Conservation (phyloP, 208 protist genomes). For the Strigomonas galati region DNA sequence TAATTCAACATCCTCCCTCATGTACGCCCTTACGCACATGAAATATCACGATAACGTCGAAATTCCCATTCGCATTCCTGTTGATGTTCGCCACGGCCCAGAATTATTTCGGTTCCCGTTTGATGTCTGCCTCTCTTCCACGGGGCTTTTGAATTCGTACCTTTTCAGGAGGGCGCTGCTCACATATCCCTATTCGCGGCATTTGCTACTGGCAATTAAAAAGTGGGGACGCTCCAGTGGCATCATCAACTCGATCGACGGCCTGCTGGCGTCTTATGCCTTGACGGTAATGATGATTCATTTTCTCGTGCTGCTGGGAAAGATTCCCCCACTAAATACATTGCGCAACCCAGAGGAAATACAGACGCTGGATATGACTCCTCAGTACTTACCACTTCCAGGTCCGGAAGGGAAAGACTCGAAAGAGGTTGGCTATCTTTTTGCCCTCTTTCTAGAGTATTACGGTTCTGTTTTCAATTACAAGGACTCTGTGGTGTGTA, state of each 20-base stretch:
- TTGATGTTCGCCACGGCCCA: slow-evolving; percentile 73
- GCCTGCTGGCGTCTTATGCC: slow-evolving; percentile 84
- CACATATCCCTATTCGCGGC: slow-evolving; percentile 67
- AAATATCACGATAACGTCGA: slow-evolving; percentile 71
- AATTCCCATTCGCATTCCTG: slow-evolving; percentile 72
- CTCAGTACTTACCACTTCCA: slow-evolving; percentile 45
- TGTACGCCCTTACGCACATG: slow-evolving; percentile 66
- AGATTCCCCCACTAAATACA: slow-evolving; percentile 52
- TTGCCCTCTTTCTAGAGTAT: slow-evolving; percentile 85
- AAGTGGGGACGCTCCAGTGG: slow-evolving; percentile 82
- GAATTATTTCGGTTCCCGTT: slow-evolving; percentile 87
- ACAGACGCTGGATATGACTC: slow-evolving; percentile 47
- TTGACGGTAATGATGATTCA: slow-evolving; percentile 86
- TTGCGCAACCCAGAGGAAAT: slow-evolving; percentile 37
- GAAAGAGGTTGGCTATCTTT: slow-evolving; percentile 68
- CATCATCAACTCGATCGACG: slow-evolving; percentile 84
- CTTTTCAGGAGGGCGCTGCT: slow-evolving; percentile 64
- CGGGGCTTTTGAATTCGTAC: slow-evolving; percentile 80
- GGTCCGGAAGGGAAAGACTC: slow-evolving; percentile 27
- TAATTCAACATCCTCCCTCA: slow-evolving; percentile 46
- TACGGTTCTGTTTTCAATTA: slow-evolving; percentile 82
- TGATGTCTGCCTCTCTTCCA: slow-evolving; percentile 87
- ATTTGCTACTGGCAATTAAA: slow-evolving; percentile 79
- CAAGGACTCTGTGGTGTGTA: slow-evolving; percentile 72
- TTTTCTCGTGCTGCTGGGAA: slow-evolving; percentile 62